Evolutionary conservation across 139 green algal genomes (phyloP).

Genomic region (Tetradesmus obliquus): DNA sequence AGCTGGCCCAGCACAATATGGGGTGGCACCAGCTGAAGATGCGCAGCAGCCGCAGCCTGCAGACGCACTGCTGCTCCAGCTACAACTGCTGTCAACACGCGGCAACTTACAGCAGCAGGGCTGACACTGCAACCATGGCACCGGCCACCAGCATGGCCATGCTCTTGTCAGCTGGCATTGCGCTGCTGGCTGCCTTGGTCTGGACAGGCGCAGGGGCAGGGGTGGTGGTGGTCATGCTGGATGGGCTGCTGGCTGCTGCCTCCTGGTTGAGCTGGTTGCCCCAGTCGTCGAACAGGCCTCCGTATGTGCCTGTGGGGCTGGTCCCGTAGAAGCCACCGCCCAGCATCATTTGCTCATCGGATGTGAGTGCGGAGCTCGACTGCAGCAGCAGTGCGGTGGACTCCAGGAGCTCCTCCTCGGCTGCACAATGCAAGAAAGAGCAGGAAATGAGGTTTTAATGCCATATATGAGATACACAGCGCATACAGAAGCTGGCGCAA

Average conservation of each 20-base stretch:
- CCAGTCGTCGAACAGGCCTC: conserved; percentile 10
- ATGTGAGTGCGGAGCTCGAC: not conserved
- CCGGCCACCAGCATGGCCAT: not conserved
- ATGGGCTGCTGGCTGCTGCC: not conserved
- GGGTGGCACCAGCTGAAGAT: no score
- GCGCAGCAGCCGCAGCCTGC: not conserved
- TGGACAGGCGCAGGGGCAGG: not conserved
- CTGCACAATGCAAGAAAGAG: not conserved
- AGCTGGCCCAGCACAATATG: no score
- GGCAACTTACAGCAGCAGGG: not conserved
- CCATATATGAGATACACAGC: not conserved
- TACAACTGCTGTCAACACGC: not conserved
- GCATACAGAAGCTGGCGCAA: not conserved
- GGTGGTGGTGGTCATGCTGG: not conserved
- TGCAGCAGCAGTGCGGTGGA: conserved; percentile 16
- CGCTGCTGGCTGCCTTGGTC: conserved; percentile 12
- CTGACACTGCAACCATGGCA: not conserved
- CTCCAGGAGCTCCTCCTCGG: conserved; percentile 21
- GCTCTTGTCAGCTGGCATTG: not conserved
- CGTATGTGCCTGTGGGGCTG: conserved; percentile 4
- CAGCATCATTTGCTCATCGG: conserved; percentile 32
- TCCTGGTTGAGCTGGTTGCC: not conserved
- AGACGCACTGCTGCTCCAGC: not conserved
- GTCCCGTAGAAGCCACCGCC: not conserved
- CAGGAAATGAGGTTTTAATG: not conserved